Evolutionary conservation across 2,329 filamentous ascomycete genomes (phyloP).

Genomic region (Aspergillus neoniger): DNA sequence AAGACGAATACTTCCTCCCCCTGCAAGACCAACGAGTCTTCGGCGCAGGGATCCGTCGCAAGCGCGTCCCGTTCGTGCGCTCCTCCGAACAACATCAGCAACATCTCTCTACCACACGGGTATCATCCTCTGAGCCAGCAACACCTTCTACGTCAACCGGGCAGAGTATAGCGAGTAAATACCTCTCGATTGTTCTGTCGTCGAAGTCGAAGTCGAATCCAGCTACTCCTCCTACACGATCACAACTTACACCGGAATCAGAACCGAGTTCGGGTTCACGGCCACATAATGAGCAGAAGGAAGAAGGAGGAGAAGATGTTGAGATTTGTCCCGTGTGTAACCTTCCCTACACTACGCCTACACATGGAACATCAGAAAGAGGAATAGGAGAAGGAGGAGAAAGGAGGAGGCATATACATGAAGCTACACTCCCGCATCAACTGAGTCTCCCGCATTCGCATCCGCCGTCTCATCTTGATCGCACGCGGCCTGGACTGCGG

Average conservation of each 20-base stretch:
- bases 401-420: conserved; percentile 39
- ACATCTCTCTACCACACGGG: conserved; percentile 34
- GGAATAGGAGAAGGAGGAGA: not conserved
- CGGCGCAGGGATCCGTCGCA: conserved; percentile 64
- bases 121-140: conserved; percentile 26
- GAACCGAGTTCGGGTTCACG: not conserved
- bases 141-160: conserved; percentile 19
- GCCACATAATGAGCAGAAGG: not conserved
- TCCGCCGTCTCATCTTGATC: conserved; percentile 60
- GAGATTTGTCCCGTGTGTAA: conserved; percentile 59
- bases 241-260: not conserved
- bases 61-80: conserved; percentile 61
- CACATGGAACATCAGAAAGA: not conserved
- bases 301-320: not conserved
- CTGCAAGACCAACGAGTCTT: conserved; percentile 62
- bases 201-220: conserved; percentile 20
- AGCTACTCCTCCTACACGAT: not conserved
- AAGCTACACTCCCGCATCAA: conserved; percentile 58
- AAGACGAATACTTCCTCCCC: conserved; percentile 61
- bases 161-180: conserved; percentile 41
- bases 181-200: conserved; percentile 50
- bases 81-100: conserved; percentile 45
- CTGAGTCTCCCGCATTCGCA: conserved; percentile 58
- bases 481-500: conserved; percentile 56
- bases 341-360: conserved; percentile 47